phyloP scores from a whole-genome alignment of 805 yeast genomes.

The Candida corydali region DNA sequence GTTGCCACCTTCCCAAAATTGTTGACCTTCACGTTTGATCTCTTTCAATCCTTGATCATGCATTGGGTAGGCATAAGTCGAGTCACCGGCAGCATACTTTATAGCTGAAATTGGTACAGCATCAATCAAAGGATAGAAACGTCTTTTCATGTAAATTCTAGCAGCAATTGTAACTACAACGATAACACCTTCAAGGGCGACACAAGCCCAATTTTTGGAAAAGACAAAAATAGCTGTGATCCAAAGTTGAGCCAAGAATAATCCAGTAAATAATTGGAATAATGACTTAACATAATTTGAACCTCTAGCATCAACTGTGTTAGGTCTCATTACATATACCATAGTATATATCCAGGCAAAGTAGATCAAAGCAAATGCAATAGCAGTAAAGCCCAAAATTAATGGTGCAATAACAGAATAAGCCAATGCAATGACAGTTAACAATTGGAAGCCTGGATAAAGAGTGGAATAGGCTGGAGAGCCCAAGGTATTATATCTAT shows the following conservation, averaged over 20 bases:
- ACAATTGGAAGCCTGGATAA: conserved; percentile 73
- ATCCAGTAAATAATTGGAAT: conserved; percentile 66
- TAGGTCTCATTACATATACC: conserved; percentile 58
- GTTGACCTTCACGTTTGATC: conserved; percentile 48
- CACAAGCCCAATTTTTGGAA: conserved; percentile 76
- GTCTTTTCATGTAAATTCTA: conserved; percentile 56
- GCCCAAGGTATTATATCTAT: conserved; percentile 58
- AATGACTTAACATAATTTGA: conserved; percentile 69
- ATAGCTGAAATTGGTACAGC: conserved; percentile 67
- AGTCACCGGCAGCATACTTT: conserved; percentile 42
- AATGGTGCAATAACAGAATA: conserved; percentile 81
- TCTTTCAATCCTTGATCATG: conserved; percentile 64
- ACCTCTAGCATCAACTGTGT: conserved; percentile 61
- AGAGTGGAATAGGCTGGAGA: conserved; percentile 77
- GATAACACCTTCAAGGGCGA: conserved; percentile 62
- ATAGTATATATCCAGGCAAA: conserved; percentile 60
- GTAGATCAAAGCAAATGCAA: conserved; percentile 55
- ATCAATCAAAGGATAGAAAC: conserved; percentile 61
- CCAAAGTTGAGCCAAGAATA: conserved; percentile 69
- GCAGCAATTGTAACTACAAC: conserved; percentile 53
- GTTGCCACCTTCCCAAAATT: conserved; percentile 43
- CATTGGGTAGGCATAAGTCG: conserved; percentile 49
- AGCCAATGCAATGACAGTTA: conserved; percentile 66
- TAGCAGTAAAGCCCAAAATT: conserved; percentile 59
- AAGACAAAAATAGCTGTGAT: conserved; percentile 68